These are phyloP conservation scores for Phalaenopsis aphrodite DNA, from an alignment of 106 monocot genomes.

Conservation along the genomic window DNA sequence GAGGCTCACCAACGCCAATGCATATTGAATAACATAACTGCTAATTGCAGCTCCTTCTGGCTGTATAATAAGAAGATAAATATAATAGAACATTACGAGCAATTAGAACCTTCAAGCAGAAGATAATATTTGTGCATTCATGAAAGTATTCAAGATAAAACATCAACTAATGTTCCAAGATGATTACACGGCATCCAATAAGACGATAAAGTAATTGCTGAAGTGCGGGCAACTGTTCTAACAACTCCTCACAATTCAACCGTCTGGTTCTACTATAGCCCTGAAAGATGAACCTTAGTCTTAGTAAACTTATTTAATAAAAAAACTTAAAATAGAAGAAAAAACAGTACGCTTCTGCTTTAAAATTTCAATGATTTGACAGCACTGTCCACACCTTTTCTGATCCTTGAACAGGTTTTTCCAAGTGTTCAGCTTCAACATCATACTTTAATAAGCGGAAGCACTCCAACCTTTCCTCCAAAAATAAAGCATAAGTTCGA, in stretches of 20 bases:
- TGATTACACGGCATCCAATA: constrained; percentile 62
- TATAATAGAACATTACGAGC: background rate
- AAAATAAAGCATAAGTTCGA: constrained; percentile 78
- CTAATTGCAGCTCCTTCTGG: constrained; percentile 73
- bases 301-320: background rate
- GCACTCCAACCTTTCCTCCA: constrained; percentile 96
- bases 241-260: constrained; percentile 49
- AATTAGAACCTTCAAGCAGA: background rate
- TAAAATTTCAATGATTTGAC: background rate
- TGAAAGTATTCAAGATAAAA: background rate
- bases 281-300: constrained; percentile 15
- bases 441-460: constrained; percentile 91
- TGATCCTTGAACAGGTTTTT: constrained; percentile 38
- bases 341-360: background rate
- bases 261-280: constrained; percentile 68
- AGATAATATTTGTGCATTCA: background rate
- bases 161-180: background rate
- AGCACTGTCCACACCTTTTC: constrained; percentile 45
- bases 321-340: background rate
- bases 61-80: constrained; percentile 26
- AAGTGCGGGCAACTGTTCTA: constrained; percentile 80
- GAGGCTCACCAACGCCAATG: constrained; percentile 64
- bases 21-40: constrained; percentile 78
- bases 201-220: constrained; percentile 82
- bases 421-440: constrained; percentile 76